Conservation (phyloP, 345 rosid genomes). For the Luvunga scandens region DNA sequence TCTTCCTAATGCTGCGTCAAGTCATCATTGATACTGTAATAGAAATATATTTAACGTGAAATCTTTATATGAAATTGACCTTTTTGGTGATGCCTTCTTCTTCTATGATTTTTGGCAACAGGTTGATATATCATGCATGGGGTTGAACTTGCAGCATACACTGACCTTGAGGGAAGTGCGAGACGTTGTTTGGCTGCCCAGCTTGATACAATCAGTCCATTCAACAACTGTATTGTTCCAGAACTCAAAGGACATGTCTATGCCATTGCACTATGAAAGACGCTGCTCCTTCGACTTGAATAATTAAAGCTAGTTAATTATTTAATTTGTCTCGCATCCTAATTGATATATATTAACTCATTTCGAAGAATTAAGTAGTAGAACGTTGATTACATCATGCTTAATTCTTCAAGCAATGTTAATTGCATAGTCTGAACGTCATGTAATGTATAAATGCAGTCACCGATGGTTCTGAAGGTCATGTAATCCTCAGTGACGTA, state of each 20-base stretch:
- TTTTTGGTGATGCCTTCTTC: neutral
- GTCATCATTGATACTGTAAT: too few relatives aligned
- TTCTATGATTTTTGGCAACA: neutral
- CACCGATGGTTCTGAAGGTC: too few relatives aligned
- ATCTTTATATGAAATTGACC: too few relatives aligned
- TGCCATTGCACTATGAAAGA: slow-evolving; percentile 25
- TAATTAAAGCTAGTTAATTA: too few relatives aligned
- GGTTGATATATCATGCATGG: slow-evolving; percentile 37
- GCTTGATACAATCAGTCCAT: slow-evolving; percentile 16
- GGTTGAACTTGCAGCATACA: slow-evolving; percentile 23
- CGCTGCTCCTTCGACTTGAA: slow-evolving; percentile 10
- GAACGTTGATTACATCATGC: too few relatives aligned
- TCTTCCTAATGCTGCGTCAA: too few relatives aligned
- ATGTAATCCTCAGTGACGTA: too few relatives aligned
- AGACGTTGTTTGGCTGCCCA: slow-evolving; percentile 35
- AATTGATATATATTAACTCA: neutral
- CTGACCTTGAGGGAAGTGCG: slow-evolving; percentile 35
- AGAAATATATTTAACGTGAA: too few relatives aligned
- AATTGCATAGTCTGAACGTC: neutral
- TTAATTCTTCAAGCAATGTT: neutral
- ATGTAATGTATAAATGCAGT: too few relatives aligned
- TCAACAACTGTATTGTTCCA: slow-evolving; percentile 3
- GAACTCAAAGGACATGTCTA: neutral
- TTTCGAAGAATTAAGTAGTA: neutral
- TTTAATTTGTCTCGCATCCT: neutral